These are phyloP conservation scores for Pichia sp. DNA, from an alignment of 1,139 yeast genomes.

Conservation along the genomic window DNA sequence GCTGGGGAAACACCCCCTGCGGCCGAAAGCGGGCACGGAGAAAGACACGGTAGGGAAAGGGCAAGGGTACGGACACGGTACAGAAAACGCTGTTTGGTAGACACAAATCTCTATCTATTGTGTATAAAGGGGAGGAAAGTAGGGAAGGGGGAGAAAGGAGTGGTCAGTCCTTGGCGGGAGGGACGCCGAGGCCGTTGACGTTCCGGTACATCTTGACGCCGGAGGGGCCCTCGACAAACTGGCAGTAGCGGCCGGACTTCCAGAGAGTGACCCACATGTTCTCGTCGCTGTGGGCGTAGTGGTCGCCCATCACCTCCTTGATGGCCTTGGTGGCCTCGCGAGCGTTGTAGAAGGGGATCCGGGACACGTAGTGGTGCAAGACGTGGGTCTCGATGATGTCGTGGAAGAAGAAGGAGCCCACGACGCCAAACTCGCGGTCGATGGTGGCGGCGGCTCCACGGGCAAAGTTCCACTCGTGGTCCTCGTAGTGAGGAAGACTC, in stretches of 20 bases:
- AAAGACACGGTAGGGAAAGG: too few species aligned
- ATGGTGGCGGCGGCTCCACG: conserved; percentile 87
- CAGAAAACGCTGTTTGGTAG: too few species aligned
- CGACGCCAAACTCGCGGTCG: conserved; percentile 77
- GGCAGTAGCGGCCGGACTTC: conserved; percentile 69
- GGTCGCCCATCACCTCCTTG: conserved; percentile 77
- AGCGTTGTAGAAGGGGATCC: conserved; percentile 84
- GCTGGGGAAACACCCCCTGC: too few species aligned
- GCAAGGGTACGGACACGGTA: too few species aligned
- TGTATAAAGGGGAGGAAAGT: background rate
- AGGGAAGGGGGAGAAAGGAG: background rate
- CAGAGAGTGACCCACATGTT: conserved; percentile 72
- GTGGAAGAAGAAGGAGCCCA: conserved; percentile 78
- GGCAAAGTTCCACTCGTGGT: conserved; percentile 76
- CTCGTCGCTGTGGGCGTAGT: conserved; percentile 62
- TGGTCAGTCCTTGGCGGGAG: conserved; percentile 17
- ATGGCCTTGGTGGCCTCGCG: conserved; percentile 77
- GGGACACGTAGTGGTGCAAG: conserved; percentile 76
- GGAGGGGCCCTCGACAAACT: conserved; percentile 75
- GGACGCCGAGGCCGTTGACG: conserved; percentile 51
- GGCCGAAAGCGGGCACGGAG: too few species aligned
- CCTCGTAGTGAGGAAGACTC: conserved; percentile 71
- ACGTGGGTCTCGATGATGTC: conserved; percentile 90
- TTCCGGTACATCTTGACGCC: conserved; percentile 80
- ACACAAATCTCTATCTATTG: too few species aligned